Evolutionary conservation across 306 rosid genomes (phyloP).

Genomic region (Acmispon strigosus): DNA sequence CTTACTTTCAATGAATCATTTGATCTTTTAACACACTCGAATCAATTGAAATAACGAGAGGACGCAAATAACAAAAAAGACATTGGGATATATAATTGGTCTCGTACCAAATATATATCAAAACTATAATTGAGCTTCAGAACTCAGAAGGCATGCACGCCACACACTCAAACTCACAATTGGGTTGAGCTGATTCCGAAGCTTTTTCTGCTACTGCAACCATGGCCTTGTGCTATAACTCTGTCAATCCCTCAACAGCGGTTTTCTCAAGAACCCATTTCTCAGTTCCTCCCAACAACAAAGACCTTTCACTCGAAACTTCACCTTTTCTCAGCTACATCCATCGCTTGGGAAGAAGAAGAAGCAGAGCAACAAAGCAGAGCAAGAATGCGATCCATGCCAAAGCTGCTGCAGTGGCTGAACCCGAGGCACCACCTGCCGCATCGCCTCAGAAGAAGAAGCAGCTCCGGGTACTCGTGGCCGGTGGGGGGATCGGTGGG

Average conservation of each 20-base stretch:
- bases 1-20: too few relatives aligned
- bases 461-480: conserved; percentile 63
- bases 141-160: too few relatives aligned
- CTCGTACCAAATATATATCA: too few relatives aligned
- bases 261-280: conserved; percentile 44
- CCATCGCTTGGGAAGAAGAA: not conserved
- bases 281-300: conserved; percentile 25
- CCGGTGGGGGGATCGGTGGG: conserved; percentile 98
- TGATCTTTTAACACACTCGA: too few relatives aligned
- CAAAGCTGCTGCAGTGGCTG: conserved; percentile 35
- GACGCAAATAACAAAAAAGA: too few relatives aligned
- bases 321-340: conserved; percentile 19
- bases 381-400: conserved; percentile 28
- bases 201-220: not conserved
- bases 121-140: too few relatives aligned
- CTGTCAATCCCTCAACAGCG: conserved; percentile 44
- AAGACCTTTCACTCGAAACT: conserved; percentile 29
- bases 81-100: too few relatives aligned
- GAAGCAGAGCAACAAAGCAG: conserved; percentile 25
- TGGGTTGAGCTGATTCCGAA: too few relatives aligned
- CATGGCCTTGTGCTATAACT: conserved; percentile 45
- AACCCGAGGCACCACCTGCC: conserved; percentile 25
- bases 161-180: too few relatives aligned
- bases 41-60: too few relatives aligned
- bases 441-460: conserved; percentile 25